These are phyloP conservation scores for Torulaspora franciscae DNA, from an alignment of 805 yeast species.

Conservation along the genomic window DNA sequence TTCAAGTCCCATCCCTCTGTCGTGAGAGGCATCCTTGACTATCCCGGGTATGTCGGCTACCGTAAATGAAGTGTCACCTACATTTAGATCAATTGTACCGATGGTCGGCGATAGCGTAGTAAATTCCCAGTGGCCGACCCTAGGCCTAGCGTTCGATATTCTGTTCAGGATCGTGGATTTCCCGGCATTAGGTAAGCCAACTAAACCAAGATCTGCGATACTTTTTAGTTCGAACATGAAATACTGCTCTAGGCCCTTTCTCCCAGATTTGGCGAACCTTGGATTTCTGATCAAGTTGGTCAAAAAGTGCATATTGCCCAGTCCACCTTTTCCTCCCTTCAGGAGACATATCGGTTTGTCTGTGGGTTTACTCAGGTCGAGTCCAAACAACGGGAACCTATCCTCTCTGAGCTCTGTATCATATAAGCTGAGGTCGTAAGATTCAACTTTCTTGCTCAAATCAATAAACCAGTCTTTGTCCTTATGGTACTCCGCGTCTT, in stretches of 20 bases:
- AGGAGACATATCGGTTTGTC: conserved; percentile 63
- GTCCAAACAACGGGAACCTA: conserved; percentile 72
- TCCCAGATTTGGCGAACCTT: conserved; percentile 76
- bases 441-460: conserved; percentile 57
- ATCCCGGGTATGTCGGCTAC: conserved; percentile 98
- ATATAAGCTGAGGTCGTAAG: conserved; percentile 55
- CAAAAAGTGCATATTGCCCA: conserved; percentile 93
- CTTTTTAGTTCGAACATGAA: conserved; percentile 81
- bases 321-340: conserved; percentile 88
- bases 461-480: conserved; percentile 61
- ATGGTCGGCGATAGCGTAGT: conserved; percentile 89
- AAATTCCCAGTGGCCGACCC: conserved; percentile 95
- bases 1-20: conserved; percentile 90
- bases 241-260: conserved; percentile 57
- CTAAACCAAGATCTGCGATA: conserved; percentile 88
- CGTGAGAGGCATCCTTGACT: conserved; percentile 77
- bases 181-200: conserved; percentile 96
- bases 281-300: conserved; percentile 85
- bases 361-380: conserved; percentile 62
- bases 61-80: conserved; percentile 64
- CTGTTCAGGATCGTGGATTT: conserved; percentile 84
- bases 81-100: conserved; percentile 72
- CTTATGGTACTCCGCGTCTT: conserved; percentile 63
- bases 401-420: conserved; percentile 59
- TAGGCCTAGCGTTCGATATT: conserved; percentile 82